Percentiles rank a stretch among this genome's conserved stretches.
phyloP scores from a whole-genome alignment of 2,329 filamentous ascomycete genomes.

The Penicillium freii region DNA sequence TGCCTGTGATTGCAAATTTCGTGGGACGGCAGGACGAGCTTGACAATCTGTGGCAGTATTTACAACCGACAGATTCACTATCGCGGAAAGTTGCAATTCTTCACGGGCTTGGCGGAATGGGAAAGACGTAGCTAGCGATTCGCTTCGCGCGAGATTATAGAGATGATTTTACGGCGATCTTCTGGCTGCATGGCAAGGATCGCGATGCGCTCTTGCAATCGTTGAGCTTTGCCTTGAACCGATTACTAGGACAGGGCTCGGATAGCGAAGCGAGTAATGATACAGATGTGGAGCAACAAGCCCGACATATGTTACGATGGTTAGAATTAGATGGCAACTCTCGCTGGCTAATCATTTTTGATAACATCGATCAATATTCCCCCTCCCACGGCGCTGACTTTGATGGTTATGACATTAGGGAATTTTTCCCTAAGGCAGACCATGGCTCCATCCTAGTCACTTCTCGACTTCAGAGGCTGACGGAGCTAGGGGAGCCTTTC shows the following conservation, averaged over 20 bases:
- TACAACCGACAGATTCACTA: too few species aligned
- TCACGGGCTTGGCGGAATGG: too few species aligned
- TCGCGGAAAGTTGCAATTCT: too few species aligned
- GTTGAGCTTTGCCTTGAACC: too few species aligned
- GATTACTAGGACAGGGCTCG: constrained; percentile 3
- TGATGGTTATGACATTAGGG: constrained; percentile 28
- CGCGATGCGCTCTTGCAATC: too few species aligned
- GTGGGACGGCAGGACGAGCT: too few species aligned
- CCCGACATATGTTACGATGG: constrained; percentile 15
- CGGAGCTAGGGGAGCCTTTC: constrained; percentile 36
- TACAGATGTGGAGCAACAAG: constrained; percentile 16
- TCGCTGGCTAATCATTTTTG: constrained; percentile 26
- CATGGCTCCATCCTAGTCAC: constrained; percentile 48
- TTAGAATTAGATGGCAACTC: constrained; percentile 16
- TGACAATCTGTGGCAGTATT: too few species aligned
- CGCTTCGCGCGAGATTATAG: too few species aligned
- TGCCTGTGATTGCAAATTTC: too few species aligned
- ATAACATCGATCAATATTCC: constrained; percentile 13
- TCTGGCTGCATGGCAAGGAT: too few species aligned
- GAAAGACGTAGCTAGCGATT: too few species aligned
- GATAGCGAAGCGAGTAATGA: constrained; percentile 4
- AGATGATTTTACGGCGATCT: too few species aligned
- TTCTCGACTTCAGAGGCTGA: constrained; percentile 33
- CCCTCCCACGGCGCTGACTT: constrained; percentile 3
- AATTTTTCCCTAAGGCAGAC: constrained; percentile 32